Conservation (phyloP, 148 eudicot genomes). For the Rhododendron henanense region DNA sequence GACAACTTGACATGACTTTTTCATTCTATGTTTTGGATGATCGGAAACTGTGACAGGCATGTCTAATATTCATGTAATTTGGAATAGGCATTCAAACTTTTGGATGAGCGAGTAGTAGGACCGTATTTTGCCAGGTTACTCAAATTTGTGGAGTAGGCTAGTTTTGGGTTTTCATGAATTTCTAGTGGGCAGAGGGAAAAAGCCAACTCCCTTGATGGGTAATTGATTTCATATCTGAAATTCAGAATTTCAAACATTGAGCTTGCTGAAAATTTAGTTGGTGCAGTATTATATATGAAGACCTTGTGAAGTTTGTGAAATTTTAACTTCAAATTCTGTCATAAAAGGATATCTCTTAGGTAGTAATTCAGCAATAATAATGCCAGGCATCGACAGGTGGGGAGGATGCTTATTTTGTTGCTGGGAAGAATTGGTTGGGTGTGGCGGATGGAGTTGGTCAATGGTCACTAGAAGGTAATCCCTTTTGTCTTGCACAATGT, state of each 20-base stretch:
- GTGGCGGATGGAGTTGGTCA: slow-evolving; percentile 84
- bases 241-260: neutral
- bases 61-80: neutral
- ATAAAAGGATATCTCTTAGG: slow-evolving; percentile 12
- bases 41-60: neutral
- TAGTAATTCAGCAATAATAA: slow-evolving; percentile 65
- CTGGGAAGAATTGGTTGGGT: slow-evolving; percentile 62
- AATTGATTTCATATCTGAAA: neutral
- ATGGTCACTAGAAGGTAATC: slow-evolving; percentile 83
- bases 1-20: neutral
- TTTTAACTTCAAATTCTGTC: slow-evolving; percentile 1
- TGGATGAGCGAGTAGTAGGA: neutral
- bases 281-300: too few relatives aligned
- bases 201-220: neutral
- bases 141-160: neutral
- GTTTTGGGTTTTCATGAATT: neutral
- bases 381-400: slow-evolving; percentile 98
- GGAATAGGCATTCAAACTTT: neutral
- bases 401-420: slow-evolving; percentile 70
- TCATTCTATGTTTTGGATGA: neutral
- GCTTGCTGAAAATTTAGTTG: neutral
- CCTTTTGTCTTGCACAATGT: neutral
- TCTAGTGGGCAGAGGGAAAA: neutral
- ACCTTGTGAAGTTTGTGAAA: neutral
- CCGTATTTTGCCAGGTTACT: neutral